Conservation (phyloP, 192 early-diverging fungal genomes). For the Backusella sp. region DNA sequence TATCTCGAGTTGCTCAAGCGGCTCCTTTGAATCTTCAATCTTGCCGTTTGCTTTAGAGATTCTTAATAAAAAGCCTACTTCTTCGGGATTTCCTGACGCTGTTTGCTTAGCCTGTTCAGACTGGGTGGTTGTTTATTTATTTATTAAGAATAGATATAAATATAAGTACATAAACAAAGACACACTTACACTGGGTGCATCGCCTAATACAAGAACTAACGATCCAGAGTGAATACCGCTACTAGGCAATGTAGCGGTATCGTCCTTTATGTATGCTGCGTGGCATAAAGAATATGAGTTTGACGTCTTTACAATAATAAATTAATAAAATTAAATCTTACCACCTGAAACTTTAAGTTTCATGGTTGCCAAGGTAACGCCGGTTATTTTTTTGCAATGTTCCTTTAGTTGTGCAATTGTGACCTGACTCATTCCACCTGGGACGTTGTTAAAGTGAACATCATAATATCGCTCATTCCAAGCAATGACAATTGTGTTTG, state of each 20-base stretch:
- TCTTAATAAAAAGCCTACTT: slow-evolving; percentile 46
- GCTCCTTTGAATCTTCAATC: slow-evolving; percentile 31
- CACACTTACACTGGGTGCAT: slow-evolving; percentile 55
- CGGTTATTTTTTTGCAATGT: slow-evolving; percentile 66
- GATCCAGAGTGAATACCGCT: slow-evolving; percentile 76
- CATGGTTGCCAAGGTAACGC: slow-evolving; percentile 76
- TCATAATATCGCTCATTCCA: slow-evolving; percentile 17
- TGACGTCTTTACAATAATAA: background rate
- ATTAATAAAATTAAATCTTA: slow-evolving; percentile 29
- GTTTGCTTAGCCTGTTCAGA: slow-evolving; percentile 39
- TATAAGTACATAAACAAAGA: background rate
- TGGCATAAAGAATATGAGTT: background rate
- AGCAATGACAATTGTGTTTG: slow-evolving; percentile 8
- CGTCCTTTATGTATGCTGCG: slow-evolving; percentile 72
- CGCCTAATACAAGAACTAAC: slow-evolving; percentile 72
- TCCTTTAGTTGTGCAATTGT: slow-evolving; percentile 75
- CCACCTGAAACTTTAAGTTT: slow-evolving; percentile 74
- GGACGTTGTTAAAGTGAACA: slow-evolving; percentile 15
- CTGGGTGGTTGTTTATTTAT: background rate
- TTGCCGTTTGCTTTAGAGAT: slow-evolving; percentile 41
- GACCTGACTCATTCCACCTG: slow-evolving; percentile 37
- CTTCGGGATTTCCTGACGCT: slow-evolving; percentile 51
- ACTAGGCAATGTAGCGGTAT: slow-evolving; percentile 57
- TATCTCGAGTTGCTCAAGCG: slow-evolving; percentile 36
- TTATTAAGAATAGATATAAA: too few relatives aligned